phyloP scores from a whole-genome alignment of 805 yeast species.

The Ogataea thermomethanolica region DNA sequence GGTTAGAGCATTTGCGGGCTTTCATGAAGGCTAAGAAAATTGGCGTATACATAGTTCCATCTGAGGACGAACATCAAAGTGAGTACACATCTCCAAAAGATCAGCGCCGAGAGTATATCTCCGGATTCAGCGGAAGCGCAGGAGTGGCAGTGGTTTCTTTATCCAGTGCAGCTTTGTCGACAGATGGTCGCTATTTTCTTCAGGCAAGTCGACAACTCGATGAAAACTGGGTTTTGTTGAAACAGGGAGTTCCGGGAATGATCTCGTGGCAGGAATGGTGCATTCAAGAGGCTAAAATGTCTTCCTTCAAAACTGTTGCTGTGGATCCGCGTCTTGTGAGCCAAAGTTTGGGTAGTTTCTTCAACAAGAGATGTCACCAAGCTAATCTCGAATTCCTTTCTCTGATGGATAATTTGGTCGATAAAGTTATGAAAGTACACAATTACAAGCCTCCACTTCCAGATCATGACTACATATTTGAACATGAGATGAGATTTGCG shows the following conservation, averaged over 20 bases:
- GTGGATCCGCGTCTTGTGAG: slow-evolving; percentile 78
- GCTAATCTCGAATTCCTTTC: slow-evolving; percentile 46
- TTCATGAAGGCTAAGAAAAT: slow-evolving; percentile 44
- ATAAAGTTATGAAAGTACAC: slow-evolving; percentile 59
- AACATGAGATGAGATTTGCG: slow-evolving; percentile 37
- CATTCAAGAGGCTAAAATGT: slow-evolving; percentile 48
- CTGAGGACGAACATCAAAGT: slow-evolving; percentile 92
- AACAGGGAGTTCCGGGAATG: slow-evolving; percentile 70
- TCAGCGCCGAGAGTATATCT: slow-evolving; percentile 75
- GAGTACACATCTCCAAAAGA: slow-evolving; percentile 84
- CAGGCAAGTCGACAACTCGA: slow-evolving; percentile 88
- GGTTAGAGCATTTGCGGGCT: slow-evolving; percentile 38
- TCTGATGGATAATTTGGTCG: slow-evolving; percentile 65
- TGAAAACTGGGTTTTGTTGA: slow-evolving; percentile 71
- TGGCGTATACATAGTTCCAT: slow-evolving; percentile 54
- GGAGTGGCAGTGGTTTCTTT: slow-evolving; percentile 84
- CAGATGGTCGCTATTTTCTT: slow-evolving; percentile 92
- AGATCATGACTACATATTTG: slow-evolving; percentile 28
- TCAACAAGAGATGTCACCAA: slow-evolving; percentile 32
- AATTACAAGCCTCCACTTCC: slow-evolving; percentile 15
- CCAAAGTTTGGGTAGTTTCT: slow-evolving; percentile 41
- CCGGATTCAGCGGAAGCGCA: slow-evolving; percentile 91
- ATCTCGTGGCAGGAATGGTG: slow-evolving; percentile 83
- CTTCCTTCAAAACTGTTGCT: slow-evolving; percentile 56
- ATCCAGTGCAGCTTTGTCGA: slow-evolving; percentile 70